These are phyloP conservation scores for Aspergillus sp. DNA, from an alignment of 2,329 filamentous ascomycete species.

Conservation along the genomic window DNA sequence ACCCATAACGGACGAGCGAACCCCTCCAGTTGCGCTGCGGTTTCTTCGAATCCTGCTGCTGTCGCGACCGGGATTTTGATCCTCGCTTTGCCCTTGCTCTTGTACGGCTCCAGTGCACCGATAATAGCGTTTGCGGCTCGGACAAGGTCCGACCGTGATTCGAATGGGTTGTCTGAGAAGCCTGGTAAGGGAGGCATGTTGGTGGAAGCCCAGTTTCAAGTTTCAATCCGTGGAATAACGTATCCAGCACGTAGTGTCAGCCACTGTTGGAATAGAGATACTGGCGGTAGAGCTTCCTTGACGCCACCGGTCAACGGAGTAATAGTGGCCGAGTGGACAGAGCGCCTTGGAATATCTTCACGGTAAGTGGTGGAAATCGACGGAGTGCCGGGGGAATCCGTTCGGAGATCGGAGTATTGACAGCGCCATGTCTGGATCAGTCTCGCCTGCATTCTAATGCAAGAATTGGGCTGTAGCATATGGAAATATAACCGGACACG, in stretches of 20 bases:
- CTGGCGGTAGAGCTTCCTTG: no score
- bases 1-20: constrained; percentile 38
- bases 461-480: background rate
- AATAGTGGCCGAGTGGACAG: background rate
- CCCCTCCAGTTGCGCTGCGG: constrained; percentile 48
- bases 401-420: constrained; percentile 1
- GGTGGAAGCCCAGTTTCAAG: background rate
- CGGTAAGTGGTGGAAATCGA: background rate
- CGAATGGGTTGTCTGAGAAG: constrained; percentile 45
- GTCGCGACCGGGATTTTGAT: constrained; percentile 41
- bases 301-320: background rate
- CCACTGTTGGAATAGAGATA: no score
- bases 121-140: constrained; percentile 37
- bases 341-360: background rate
- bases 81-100: constrained; percentile 36
- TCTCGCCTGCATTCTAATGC: background rate
- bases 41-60: constrained; percentile 46
- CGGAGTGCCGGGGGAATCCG: background rate
- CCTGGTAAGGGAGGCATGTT: constrained; percentile 26
- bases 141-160: constrained; percentile 37
- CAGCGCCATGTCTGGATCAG: background rate
- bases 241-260: no score
- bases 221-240: no score
- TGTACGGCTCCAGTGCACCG: constrained; percentile 23
- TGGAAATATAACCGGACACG: background rate